phyloP scores from a whole-genome alignment of 2,329 filamentous ascomycete genomes.

The Simplicillium aogashimaense region DNA sequence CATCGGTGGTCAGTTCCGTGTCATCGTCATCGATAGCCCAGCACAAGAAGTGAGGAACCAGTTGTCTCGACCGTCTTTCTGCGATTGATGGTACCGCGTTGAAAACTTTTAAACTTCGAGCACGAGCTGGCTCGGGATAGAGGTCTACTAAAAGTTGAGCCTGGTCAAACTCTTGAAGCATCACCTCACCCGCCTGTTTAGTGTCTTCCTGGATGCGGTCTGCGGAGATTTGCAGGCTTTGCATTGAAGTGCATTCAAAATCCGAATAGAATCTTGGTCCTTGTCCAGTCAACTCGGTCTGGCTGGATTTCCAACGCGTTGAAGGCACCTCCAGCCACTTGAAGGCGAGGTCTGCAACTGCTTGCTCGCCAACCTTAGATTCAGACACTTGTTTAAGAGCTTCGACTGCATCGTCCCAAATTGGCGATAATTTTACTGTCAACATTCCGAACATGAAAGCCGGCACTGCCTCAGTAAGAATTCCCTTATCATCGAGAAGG shows the following conservation, averaged over 20 bases:
- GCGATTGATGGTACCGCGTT: slow-evolving; percentile 64
- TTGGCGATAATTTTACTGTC: slow-evolving; percentile 71
- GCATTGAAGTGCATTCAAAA: slow-evolving; percentile 77
- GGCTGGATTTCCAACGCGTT: slow-evolving; percentile 38
- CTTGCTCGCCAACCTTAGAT: slow-evolving; percentile 60
- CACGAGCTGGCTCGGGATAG: slow-evolving; percentile 49
- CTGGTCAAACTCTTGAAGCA: slow-evolving; percentile 54
- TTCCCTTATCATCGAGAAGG: slow-evolving; percentile 45
- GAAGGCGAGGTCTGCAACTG: slow-evolving; percentile 63
- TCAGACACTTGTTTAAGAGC: slow-evolving; percentile 68
- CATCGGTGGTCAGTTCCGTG: slow-evolving; percentile 31
- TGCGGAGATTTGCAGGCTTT: slow-evolving; percentile 44
- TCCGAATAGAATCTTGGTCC: slow-evolving; percentile 45
- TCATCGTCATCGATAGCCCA: slow-evolving; percentile 56
- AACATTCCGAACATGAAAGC: slow-evolving; percentile 83
- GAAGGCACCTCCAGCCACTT: slow-evolving; percentile 61
- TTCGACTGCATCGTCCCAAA: slow-evolving; percentile 77
- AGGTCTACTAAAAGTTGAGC: slow-evolving; percentile 46
- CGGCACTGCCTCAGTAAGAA: slow-evolving; percentile 64
- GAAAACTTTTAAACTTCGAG: slow-evolving; percentile 72
- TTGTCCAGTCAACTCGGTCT: slow-evolving; percentile 20
- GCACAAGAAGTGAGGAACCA: slow-evolving; percentile 77
- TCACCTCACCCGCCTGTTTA: slow-evolving; percentile 42
- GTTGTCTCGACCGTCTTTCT: slow-evolving; percentile 73
- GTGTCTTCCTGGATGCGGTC: slow-evolving; percentile 41